Evolutionary conservation across 2,329 filamentous ascomycete genomes (phyloP).

Genomic region (Emergomyces orientalis): DNA sequence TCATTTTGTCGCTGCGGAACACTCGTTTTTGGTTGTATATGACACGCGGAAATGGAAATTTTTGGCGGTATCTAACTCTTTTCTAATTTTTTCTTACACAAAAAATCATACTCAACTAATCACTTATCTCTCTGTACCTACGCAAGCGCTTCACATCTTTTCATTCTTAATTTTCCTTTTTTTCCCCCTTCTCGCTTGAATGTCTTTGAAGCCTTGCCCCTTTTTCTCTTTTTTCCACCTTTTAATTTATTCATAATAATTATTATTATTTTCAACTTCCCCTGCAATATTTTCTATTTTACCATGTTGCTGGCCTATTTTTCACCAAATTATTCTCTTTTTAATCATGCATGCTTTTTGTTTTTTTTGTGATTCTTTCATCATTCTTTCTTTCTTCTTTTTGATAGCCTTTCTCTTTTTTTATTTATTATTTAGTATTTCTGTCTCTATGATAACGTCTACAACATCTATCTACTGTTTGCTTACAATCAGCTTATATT

Average conservation of each 20-base stretch:
- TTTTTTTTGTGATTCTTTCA: background rate
- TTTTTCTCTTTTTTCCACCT: too few relatives aligned
- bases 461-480: background rate
- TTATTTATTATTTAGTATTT: background rate
- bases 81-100: background rate
- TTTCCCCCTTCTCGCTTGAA: background rate
- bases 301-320: background rate
- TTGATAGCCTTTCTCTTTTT: background rate
- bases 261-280: too few relatives aligned
- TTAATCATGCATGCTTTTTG: background rate
- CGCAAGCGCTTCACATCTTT: conserved; percentile 24
- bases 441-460: background rate
- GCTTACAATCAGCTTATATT: background rate
- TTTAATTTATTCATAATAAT: background rate
- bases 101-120: background rate
- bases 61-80: background rate
- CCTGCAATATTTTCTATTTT: background rate
- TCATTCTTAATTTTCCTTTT: background rate
- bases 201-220: too few relatives aligned
- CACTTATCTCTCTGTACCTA: background rate
- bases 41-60: conserved; percentile 3
- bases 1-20: background rate
- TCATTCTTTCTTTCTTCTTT: background rate
- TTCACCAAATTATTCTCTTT: background rate
- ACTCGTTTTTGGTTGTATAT: background rate